Evolutionary conservation across 2,329 filamentous ascomycete genomes (phyloP), one percentile per base, ranked within the genome.

Genomic region (Tricladium varicosporioides): DNA sequence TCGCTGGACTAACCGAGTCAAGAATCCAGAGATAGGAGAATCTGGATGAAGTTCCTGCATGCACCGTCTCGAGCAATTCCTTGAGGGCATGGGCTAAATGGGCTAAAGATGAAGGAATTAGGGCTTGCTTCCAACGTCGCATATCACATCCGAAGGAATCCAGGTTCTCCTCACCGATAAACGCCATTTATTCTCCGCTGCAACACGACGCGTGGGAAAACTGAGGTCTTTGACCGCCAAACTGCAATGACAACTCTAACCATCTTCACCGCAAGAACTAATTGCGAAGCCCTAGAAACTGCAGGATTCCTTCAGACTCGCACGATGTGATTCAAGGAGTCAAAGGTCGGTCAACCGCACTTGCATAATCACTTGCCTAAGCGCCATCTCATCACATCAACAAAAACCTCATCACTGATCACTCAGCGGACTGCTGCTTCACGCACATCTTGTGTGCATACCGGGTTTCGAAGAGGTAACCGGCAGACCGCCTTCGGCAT

Each of bases 321-420:
- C 10, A n/a, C 9, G 15, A n/a, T 11, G 14, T 46, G 33, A 51
- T 46, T 56, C 36, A 56, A 51, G 53, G 47, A 42, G 10, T 31
- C 27, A 52, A 48, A 48, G 15, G n/a, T 58, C 51, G 42, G 42
- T 57, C n/a, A 16, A 53, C 45, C 36, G 56, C 52, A 59, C 57
- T 50, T 62, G 58, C 60, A 62, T 57, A 40, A 48, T 60, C 63
- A 64, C 59, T 54, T 64, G 59, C 63, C 53, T 65, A 65, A 63
- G 63, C 63, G 61, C 63, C 57, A 59, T 60, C 56, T 57, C 54
- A 58, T 63, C 58, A 57, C 59, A 57, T 60, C 52, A 53, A 54
- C 5, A 4, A 40, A 27, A 40, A 40, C 36, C 11, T 40, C 36
- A 40, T 11, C 36, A n/a, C n/a, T 40, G 11, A 27, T 27, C 22